phyloP scores from a whole-genome alignment of 2,329 filamentous ascomycete species.

The Xylariaceae sp. region DNA sequence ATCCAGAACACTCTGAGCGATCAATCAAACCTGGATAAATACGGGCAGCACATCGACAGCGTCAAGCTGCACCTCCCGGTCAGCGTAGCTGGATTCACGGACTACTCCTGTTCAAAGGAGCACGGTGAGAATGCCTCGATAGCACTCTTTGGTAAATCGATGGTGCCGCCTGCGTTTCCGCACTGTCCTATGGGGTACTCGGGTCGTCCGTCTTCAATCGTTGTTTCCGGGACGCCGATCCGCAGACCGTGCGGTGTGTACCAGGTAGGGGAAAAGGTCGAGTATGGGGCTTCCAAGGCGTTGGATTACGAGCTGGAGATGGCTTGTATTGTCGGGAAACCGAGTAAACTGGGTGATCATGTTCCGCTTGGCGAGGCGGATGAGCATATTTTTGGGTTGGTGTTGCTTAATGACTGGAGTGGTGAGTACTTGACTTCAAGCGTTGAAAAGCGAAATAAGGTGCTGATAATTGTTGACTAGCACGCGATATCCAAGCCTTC shows the following conservation, averaged over 20 bases:
- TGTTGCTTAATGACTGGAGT: slow-evolving; percentile 62
- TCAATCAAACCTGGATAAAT: slow-evolving; percentile 16
- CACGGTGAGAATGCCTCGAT: slow-evolving; percentile 50
- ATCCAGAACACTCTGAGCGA: slow-evolving; percentile 20
- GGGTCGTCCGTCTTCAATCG: slow-evolving; percentile 21
- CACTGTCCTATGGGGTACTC: slow-evolving; percentile 20
- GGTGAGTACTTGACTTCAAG: slow-evolving; percentile 26
- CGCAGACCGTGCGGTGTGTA: slow-evolving; percentile 23
- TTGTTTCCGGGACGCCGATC: slow-evolving; percentile 26
- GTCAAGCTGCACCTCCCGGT: slow-evolving; percentile 55
- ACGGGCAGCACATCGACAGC: slow-evolving; percentile 34
- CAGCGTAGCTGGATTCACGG: slow-evolving; percentile 53
- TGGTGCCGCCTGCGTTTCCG: slow-evolving; percentile 19
- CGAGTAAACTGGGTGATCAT: slow-evolving; percentile 34
- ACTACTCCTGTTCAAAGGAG: slow-evolving; percentile 54
- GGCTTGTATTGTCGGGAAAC: slow-evolving; percentile 44
- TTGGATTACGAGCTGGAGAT: slow-evolving; percentile 46
- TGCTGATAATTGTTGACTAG: slow-evolving; percentile 23
- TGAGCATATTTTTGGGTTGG: slow-evolving; percentile 61
- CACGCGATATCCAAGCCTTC: slow-evolving; percentile 59
- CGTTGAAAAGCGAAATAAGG: background rate
- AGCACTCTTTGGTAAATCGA: slow-evolving; percentile 22
- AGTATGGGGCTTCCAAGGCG: slow-evolving; percentile 26
- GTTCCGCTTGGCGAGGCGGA: slow-evolving; percentile 47
- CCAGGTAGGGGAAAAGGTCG: slow-evolving; percentile 15